Percentiles rank a stretch among this genome's conserved stretches.
phyloP scores from a whole-genome alignment of 257 asterid genomes.

The Capsicum rhomboideum region DNA sequence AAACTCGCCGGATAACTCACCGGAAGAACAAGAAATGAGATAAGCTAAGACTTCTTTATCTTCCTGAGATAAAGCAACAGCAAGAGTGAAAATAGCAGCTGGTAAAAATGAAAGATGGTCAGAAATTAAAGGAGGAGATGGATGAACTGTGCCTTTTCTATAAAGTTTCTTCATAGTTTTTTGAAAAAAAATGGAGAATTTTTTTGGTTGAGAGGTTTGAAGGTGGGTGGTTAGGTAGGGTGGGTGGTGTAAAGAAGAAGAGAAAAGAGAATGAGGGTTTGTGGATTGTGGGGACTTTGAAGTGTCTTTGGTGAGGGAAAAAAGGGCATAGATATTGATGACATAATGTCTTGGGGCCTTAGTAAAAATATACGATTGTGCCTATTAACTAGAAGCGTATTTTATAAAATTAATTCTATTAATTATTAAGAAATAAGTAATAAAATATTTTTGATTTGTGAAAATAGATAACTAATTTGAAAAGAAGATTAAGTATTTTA shows the following conservation, averaged over 20 bases:
- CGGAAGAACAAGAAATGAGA: constrained; percentile 49
- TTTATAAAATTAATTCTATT: too few relatives aligned
- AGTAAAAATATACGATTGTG: too few relatives aligned
- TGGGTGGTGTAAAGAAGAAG: constrained; percentile 6
- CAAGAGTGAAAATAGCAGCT: constrained; percentile 42
- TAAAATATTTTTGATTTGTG: too few relatives aligned
- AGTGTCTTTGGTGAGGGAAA: constrained; percentile 6
- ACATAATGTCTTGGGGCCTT: too few relatives aligned
- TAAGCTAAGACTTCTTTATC: constrained; percentile 60
- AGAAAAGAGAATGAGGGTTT: not conserved
- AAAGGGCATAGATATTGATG: constrained; percentile 29
- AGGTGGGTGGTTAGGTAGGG: not conserved
- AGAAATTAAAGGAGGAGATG: constrained; percentile 50
- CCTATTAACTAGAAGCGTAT: too few relatives aligned
- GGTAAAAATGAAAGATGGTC: constrained; percentile 60
- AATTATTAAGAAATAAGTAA: too few relatives aligned
- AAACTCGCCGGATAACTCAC: not conserved
- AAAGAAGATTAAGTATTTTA: too few relatives aligned
- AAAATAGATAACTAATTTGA: too few relatives aligned
- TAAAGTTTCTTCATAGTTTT: constrained; percentile 54
- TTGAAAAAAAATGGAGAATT: not conserved
- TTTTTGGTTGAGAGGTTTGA: not conserved
- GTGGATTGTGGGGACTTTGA: constrained; percentile 11
- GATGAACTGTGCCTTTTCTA: constrained; percentile 53
- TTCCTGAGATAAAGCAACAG: constrained; percentile 43